These are phyloP conservation scores for Posidonia australis DNA, from an alignment of 106 monocot species.

Conservation along the genomic window DNA sequence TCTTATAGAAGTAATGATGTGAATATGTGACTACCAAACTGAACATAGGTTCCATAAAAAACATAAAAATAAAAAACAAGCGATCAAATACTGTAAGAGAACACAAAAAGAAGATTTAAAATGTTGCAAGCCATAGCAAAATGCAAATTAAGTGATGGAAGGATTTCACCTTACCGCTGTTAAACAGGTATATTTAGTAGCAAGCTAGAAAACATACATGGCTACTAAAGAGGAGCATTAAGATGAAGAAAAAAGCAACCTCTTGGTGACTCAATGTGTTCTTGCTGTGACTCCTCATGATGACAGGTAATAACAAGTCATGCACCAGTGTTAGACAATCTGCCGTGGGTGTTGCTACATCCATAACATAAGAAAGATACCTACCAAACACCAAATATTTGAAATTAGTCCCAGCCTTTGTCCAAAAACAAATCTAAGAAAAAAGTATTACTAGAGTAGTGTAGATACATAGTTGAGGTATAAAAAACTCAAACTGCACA, in stretches of 20 bases:
- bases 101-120: too few relatives aligned
- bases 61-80: too few relatives aligned
- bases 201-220: background rate
- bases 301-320: slow-evolving; percentile 67
- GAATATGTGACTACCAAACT: too few relatives aligned
- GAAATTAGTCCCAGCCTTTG: background rate
- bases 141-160: background rate
- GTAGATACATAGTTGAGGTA: background rate
- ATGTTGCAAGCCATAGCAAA: too few relatives aligned
- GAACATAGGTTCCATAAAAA: too few relatives aligned
- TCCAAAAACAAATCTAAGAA: background rate
- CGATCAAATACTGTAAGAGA: too few relatives aligned
- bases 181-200: background rate
- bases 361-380: slow-evolving; percentile 97
- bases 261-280: slow-evolving; percentile 89
- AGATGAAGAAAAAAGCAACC: slow-evolving; percentile 27
- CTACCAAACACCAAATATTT: slow-evolving; percentile 16
- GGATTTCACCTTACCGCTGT: background rate
- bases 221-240: background rate
- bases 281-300: slow-evolving; percentile 55
- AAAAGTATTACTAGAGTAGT: background rate
- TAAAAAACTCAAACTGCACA: background rate
- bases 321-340: slow-evolving; percentile 78
- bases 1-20: too few relatives aligned
- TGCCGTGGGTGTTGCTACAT: slow-evolving; percentile 92